Base-by-base conservation (phyloP, 129 eudicot genomes). In the Flaveria bidentis region DNA sequence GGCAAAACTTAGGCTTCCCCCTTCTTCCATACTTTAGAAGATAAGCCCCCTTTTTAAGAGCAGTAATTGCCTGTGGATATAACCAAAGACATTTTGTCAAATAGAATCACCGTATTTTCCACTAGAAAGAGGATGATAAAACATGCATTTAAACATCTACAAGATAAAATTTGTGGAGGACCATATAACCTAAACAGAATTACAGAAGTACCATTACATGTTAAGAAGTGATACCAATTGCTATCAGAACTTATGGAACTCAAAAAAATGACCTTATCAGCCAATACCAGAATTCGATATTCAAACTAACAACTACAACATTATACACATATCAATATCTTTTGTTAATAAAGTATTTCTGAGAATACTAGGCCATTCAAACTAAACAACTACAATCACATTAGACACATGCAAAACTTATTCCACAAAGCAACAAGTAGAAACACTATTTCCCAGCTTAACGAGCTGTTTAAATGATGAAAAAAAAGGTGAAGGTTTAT, bases 1-100 rank as follows among this genome's bases (percentile, higher is more conserved):
- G 96, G 74, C 96, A 94, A 76, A 94, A 94, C 83, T 94, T 94
- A 9, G 98, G 98, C 80, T 87, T 94, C 82, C 98, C 98, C 75
- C 97, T 91, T 81, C 97, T 81, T 36, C 99, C 99, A 80, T 94
- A 94, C 75, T 94, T 94, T 57, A 94, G 91, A 86, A 94, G 89
- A 76, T 82, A 83, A 74, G 98, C 91, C 78, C 98, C 98, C 83
- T 87, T 94, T 84, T 94, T 94, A 47, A 94, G 88, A 64, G 98
- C 90, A 62, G 88, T 86, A 75, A 94, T 84, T 78, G 97, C 99
- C 97, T 91, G 88, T 30, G 20, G 50, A 80, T 39, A 51, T 66
- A 61, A 66, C 23, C 18, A 65, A 53, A 52, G 30, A 28, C 11
- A 49, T 33, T 53, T 73, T 66, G 70, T 28, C 17, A 67, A 64